Evolutionary conservation across 2,329 filamentous ascomycete species (phyloP).

Genomic region (Epichloe hybrida): DNA sequence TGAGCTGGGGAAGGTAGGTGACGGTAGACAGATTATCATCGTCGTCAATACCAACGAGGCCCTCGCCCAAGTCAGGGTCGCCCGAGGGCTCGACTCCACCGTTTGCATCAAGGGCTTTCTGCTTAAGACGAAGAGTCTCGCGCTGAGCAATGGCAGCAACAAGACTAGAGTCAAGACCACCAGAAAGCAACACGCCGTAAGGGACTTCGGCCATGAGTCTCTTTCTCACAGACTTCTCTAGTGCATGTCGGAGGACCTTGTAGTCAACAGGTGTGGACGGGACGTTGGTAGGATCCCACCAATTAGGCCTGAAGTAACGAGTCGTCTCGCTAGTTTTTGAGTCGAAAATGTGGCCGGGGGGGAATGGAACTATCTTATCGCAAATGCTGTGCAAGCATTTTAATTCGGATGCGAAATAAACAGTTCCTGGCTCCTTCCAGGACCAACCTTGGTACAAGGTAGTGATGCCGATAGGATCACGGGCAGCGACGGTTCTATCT

Average conservation of each 20-base stretch:
- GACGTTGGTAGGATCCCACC: conserved; percentile 74
- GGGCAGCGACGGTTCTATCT: conserved; percentile 55
- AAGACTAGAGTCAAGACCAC: conserved; percentile 88
- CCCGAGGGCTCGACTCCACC: conserved; percentile 27
- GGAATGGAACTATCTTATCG: conserved; percentile 89
- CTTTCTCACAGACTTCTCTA: conserved; percentile 90
- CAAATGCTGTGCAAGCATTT: conserved; percentile 89
- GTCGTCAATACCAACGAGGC: conserved; percentile 88
- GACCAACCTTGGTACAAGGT: conserved; percentile 94
- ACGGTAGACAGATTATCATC: conserved; percentile 79
- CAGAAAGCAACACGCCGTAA: conserved; percentile 89
- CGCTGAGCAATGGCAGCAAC: conserved; percentile 92
- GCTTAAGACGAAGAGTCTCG: conserved; percentile 68
- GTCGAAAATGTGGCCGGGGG: conserved; percentile 87
- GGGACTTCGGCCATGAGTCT: conserved; percentile 97
- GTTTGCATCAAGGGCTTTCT: conserved; percentile 41
- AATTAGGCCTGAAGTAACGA: conserved; percentile 81
- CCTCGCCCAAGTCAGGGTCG: conserved; percentile 48
- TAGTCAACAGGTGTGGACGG: conserved; percentile 73
- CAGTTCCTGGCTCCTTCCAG: conserved; percentile 65
- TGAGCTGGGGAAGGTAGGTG: conserved; percentile 84
- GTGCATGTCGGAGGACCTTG: conserved; percentile 63
- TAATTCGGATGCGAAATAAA: conserved; percentile 94
- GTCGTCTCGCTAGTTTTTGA: conserved; percentile 76
- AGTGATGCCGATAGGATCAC: conserved; percentile 93